A percentile compares a stretch with the other conserved stretches of the same genome.
These are phyloP conservation scores for Cyberlindnera sargentensis DNA, from an alignment of 805 yeast genomes.

Conservation along the genomic window DNA sequence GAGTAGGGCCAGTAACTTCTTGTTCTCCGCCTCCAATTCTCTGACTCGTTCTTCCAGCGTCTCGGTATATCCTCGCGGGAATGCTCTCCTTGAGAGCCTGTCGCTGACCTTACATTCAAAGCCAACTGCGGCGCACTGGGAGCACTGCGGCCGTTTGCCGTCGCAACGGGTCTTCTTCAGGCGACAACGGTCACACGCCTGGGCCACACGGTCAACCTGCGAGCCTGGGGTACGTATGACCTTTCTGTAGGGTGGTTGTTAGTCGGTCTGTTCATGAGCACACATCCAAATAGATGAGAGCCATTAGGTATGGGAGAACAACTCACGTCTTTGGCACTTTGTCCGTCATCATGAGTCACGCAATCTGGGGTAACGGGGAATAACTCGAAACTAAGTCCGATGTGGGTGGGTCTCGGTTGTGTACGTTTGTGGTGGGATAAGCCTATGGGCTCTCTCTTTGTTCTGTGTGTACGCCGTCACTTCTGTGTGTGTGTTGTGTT, in stretches of 20 bases:
- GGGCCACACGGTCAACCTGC: conserved; percentile 66
- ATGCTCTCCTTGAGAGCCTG: conserved; percentile 76
- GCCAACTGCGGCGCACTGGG: conserved; percentile 79
- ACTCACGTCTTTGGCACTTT: conserved; percentile 1
- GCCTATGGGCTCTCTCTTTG: too few relatives aligned
- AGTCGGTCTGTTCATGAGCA: neutral
- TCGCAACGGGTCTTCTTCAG: conserved; percentile 76
- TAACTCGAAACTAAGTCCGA: too few relatives aligned
- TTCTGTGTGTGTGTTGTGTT: too few relatives aligned
- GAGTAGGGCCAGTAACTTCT: conserved; percentile 54
- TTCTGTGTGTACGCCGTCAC: too few relatives aligned
- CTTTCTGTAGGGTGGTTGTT: conserved; percentile 23
- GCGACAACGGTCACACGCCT: conserved; percentile 87
- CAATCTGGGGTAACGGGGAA: neutral
- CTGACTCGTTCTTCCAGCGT: conserved; percentile 83
- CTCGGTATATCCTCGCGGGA: conserved; percentile 90
- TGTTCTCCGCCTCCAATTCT: conserved; percentile 76
- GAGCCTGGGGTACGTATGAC: conserved; percentile 66
- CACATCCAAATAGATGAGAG: too few relatives aligned
- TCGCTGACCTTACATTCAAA: conserved; percentile 86
- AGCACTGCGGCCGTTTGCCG: conserved; percentile 65
- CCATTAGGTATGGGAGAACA: too few relatives aligned
- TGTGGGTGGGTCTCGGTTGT: too few relatives aligned
- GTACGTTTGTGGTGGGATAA: too few relatives aligned
- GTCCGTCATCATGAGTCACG: neutral